Base-by-base conservation (phyloP, 331 rosid genomes). In the Spiraea crenata region DNA sequence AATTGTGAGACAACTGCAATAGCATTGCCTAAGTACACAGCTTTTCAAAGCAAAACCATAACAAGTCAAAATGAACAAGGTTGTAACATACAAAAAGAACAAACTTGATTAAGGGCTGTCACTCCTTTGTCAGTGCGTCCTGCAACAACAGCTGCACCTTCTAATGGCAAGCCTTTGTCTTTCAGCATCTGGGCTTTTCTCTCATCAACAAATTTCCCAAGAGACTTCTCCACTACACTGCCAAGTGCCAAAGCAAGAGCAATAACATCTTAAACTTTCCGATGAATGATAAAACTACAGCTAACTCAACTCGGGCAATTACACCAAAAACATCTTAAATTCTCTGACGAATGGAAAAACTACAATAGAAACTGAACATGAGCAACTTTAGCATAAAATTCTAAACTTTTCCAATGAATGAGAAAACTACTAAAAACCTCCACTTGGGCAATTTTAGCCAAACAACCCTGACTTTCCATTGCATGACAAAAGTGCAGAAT, bases 61-160 rank as follows among this genome's bases (percentile, higher is more conserved):
- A 14, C 8, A 6, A 19, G 62, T 13, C 25, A 46, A 12, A 58
- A 34, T 7, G n/a, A 45, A 25, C 17, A 52, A 37, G 38, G 25
- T 3, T 34, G 66, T 70, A 64, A 68, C 97, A 76, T 91, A 95
- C 99, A 87, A 69, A 95, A 95, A 67, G 95, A 82, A 78, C 97
- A 93, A 73, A 91, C 95, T 89, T 95, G 99, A 72, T 76, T 86
- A 75, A 95, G 82, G 72, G 87, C 99, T 55, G 99, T 89, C 48
- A 95, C 99, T 54, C 97, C 99, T 76, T 95, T 95, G 88, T 95
- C 99, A 61, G 99, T 95, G 59, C 99, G 96, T 54, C 99, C 97
- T 31, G 99, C 99, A 73, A 95, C 99, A 63, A 54, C 3, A 75
- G 83, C 85, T 76, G 91, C 82, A 4, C 89, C 97, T 84, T 91